phyloP scores from a whole-genome alignment of 2,329 filamentous ascomycete species.

The Zymoseptoria ardabiliae region DNA sequence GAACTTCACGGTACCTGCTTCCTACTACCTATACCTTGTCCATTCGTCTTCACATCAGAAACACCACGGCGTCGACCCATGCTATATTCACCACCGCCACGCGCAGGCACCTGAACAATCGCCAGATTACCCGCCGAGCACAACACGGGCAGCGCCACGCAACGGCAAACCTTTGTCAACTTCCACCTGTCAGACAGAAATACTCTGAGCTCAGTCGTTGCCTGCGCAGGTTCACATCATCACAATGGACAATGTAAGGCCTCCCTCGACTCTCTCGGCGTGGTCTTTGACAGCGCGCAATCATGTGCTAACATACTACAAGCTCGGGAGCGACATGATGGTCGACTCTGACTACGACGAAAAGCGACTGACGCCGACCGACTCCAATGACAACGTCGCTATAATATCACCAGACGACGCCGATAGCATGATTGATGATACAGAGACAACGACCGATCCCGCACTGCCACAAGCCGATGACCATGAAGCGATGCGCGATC shows the following conservation, averaged over 20 bases:
- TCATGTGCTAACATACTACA: not conserved
- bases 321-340: slow-evolving; percentile 58
- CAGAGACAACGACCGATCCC: slow-evolving; percentile 35
- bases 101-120: not conserved
- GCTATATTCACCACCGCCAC: not conserved
- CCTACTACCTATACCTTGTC: not conserved
- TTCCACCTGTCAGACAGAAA: not conserved
- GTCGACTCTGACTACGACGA: slow-evolving; percentile 57
- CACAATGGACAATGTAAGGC: slow-evolving; percentile 12
- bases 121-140: not conserved
- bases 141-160: not conserved
- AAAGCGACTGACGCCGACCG: slow-evolving; percentile 42
- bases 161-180: not conserved
- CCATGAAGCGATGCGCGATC: slow-evolving; percentile 75
- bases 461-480: slow-evolving; percentile 49
- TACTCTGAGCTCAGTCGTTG: slow-evolving; percentile 1
- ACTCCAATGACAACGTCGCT: slow-evolving; percentile 41
- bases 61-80: not conserved
- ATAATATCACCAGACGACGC: slow-evolving; percentile 53
- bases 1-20: not conserved
- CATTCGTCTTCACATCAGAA: not conserved
- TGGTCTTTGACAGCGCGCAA: not conserved
- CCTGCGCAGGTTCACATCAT: slow-evolving; percentile 11
- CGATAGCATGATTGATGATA: slow-evolving; percentile 49
- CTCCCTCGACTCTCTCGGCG: not conserved